phyloP scores from a whole-genome alignment of 345 rosid genomes.

The Bruguiera parviflora region DNA sequence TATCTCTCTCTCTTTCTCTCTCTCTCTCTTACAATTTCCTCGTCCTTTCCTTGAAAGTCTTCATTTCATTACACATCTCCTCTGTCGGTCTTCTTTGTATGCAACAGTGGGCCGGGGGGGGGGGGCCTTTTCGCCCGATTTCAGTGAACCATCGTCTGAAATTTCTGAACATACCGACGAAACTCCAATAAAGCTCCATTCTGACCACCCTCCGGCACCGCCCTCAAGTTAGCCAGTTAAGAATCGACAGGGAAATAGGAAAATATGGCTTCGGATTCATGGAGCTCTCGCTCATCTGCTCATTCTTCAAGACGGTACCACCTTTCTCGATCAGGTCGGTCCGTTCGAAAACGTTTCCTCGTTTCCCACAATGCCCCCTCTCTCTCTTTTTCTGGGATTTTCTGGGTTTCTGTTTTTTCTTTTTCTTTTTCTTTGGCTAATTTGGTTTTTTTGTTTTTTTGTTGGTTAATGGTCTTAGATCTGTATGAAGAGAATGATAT shows the following conservation, averaged over 20 bases:
- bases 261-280: conserved; percentile 41
- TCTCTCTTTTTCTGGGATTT: background rate
- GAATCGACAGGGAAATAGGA: too few species aligned
- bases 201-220: too few species aligned
- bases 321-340: conserved; percentile 40
- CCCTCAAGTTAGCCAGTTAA: too few species aligned
- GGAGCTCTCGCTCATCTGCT: conserved; percentile 39
- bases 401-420: background rate
- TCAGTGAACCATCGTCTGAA: too few species aligned
- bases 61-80: background rate
- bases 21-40: conserved; percentile 15
- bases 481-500: conserved; percentile 54
- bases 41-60: conserved; percentile 7
- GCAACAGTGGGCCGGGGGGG: too few species aligned
- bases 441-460: background rate
- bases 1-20: background rate
- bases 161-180: too few species aligned
- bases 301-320: conserved; percentile 39
- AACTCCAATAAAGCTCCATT: too few species aligned
- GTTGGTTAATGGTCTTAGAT: conserved; percentile 23
- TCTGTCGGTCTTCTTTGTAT: background rate
- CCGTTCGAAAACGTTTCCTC: background rate
- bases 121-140: too few species aligned
- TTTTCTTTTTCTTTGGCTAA: background rate
- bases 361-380: background rate